phyloP scores from a whole-genome alignment of 257 asterid species.

The Jasminum sambac region DNA sequence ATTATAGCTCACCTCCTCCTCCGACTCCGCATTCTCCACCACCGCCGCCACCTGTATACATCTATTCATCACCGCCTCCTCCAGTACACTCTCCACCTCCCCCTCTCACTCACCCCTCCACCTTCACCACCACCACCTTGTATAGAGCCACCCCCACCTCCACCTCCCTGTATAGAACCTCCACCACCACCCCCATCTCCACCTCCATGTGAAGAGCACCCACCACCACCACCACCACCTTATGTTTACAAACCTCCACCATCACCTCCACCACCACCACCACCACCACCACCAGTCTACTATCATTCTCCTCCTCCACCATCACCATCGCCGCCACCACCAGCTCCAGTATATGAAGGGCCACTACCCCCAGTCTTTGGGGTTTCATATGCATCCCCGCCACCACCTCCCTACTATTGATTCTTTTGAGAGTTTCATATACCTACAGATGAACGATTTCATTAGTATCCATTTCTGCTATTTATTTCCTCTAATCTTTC shows the following conservation, averaged over 20 bases:
- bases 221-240: conserved; percentile 55
- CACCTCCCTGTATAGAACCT: conserved; percentile 39
- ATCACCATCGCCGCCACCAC: conserved; percentile 57
- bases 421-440: conserved; percentile 61
- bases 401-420: conserved; percentile 90
- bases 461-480: conserved; percentile 18
- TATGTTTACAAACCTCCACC: conserved; percentile 50
- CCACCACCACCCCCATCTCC: conserved; percentile 56
- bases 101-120: conserved; percentile 48
- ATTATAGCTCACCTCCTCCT: conserved; percentile 20
- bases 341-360: conserved; percentile 60
- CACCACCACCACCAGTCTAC: conserved; percentile 46
- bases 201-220: conserved; percentile 56
- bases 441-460: conserved; percentile 14
- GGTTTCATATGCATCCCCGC: conserved; percentile 84
- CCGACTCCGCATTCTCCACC: conserved; percentile 23
- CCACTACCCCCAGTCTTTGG: conserved; percentile 76
- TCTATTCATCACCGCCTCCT: conserved; percentile 44
- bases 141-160: conserved; percentile 52
- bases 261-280: conserved; percentile 48
- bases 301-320: conserved; percentile 57
- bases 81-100: conserved; percentile 51
- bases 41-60: conserved; percentile 42
- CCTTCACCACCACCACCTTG: conserved; percentile 49
- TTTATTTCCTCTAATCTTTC: conserved; percentile 37